phyloP scores from a whole-genome alignment of 148 eudicot genomes.

The Rhododendron simsii region DNA sequence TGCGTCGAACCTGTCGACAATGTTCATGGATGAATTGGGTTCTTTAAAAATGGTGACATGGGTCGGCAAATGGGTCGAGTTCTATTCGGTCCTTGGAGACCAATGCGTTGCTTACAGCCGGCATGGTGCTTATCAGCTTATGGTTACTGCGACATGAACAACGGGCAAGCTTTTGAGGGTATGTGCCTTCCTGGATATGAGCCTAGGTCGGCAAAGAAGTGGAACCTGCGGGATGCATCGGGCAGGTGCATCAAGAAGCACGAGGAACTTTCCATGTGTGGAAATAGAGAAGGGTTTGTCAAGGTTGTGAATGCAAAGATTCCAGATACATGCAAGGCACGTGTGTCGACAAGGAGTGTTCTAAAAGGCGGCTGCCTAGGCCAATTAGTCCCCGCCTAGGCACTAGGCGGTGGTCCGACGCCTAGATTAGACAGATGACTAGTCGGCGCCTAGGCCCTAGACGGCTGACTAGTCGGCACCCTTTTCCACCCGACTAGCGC shows the following conservation, averaged over 20 bases:
- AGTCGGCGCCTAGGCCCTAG: too few relatives aligned
- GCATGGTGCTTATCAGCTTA: not conserved
- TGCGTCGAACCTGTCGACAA: too few relatives aligned
- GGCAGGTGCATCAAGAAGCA: conserved; percentile 35
- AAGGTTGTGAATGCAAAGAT: conserved; percentile 28
- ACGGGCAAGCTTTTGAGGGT: not conserved
- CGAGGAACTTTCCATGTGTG: conserved; percentile 26
- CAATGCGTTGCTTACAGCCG: not conserved
- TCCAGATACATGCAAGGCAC: conserved; percentile 33
- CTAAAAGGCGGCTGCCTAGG: too few relatives aligned
- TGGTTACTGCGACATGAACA: not conserved
- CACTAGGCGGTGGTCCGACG: too few relatives aligned
- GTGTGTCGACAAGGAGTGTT: too few relatives aligned
- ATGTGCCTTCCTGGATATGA: not conserved
- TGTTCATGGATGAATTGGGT: too few relatives aligned
- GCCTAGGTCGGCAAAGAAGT: not conserved
- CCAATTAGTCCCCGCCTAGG: too few relatives aligned
- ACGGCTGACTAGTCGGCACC: too few relatives aligned
- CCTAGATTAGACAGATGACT: too few relatives aligned
- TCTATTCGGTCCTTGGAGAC: not conserved
- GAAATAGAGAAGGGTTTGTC: conserved; percentile 46
- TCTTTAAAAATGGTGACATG: too few relatives aligned
- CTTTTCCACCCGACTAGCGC: too few relatives aligned
- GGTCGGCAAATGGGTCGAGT: not conserved
- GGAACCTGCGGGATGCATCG: conserved; percentile 16